Percentiles rank a stretch among this genome's conserved stretches.
Evolutionary conservation across 208 protist species (phyloP).

Genomic region (Leishmania amazonensis): DNA sequence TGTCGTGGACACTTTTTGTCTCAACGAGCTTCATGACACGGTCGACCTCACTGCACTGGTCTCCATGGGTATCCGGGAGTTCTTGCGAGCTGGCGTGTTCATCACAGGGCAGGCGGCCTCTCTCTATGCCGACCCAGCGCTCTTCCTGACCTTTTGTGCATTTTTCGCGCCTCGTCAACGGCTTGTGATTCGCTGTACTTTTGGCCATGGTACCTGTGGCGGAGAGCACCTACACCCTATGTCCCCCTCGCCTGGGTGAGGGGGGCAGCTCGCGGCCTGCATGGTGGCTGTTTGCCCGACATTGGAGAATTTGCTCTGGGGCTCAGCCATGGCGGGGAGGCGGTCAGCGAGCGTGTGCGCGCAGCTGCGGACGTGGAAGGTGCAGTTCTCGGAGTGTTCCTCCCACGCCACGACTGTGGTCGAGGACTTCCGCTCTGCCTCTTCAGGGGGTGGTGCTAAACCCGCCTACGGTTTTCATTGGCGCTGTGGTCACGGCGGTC

Average conservation of each 20-base stretch:
- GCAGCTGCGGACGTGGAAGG: conserved; percentile 18
- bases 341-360: conserved; percentile 28
- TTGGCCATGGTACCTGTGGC: conserved; percentile 19
- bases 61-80: conserved; percentile 18
- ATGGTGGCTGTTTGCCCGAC: conserved; percentile 26
- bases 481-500: conserved; percentile 15
- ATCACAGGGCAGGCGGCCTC: conserved; percentile 25
- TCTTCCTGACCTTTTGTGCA: conserved; percentile 19
- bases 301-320: conserved; percentile 21
- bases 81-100: conserved; percentile 18
- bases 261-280: conserved; percentile 15
- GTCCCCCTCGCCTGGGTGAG: conserved; percentile 10
- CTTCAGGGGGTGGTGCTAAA: conserved; percentile 15
- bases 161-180: conserved; percentile 25
- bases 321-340: conserved; percentile 22
- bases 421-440: conserved; percentile 1
- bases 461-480: conserved; percentile 19
- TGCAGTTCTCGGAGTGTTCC: conserved; percentile 16
- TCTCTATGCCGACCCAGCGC: conserved; percentile 16
- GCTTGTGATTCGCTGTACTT: conserved; percentile 23
- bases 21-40: conserved; percentile 20
- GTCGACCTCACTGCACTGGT: conserved; percentile 20
- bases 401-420: conserved; percentile 10
- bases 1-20: conserved; percentile 12
- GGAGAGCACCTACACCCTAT: conserved; percentile 23